phyloP scores from a whole-genome alignment of 2,329 filamentous ascomycete genomes.

The Zelopaecilomyces penicillatus region DNA sequence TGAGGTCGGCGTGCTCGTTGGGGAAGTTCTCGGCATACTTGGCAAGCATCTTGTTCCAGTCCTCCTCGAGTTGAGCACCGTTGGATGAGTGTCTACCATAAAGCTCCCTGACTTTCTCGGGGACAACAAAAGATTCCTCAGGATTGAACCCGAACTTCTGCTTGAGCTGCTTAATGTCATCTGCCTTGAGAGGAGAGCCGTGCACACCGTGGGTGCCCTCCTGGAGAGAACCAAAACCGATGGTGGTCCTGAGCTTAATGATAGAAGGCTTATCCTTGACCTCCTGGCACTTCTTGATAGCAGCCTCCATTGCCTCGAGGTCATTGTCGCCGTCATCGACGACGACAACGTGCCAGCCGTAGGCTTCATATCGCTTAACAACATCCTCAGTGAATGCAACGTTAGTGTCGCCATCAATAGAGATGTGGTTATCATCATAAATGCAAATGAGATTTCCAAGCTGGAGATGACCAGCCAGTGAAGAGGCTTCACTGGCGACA shows the following conservation, averaged over 20 bases:
- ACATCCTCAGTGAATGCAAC: slow-evolving; percentile 97
- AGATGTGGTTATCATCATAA: slow-evolving; percentile 99
- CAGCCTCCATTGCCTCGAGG: slow-evolving; percentile 77
- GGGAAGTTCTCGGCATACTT: slow-evolving; percentile 77
- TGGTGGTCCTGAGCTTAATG: slow-evolving; percentile 95
- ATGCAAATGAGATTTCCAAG: slow-evolving; percentile 94
- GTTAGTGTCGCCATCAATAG: slow-evolving; percentile 89
- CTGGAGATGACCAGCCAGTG: slow-evolving; percentile 90
- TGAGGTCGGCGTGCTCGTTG: slow-evolving; percentile 70
- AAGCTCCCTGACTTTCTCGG: slow-evolving; percentile 86
- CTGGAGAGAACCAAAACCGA: slow-evolving; percentile 88
- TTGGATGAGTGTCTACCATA: slow-evolving; percentile 79
- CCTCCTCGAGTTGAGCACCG: slow-evolving; percentile 81
- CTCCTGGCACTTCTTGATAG: slow-evolving; percentile 74
- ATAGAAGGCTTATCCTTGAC: slow-evolving; percentile 95
- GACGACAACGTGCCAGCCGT: slow-evolving; percentile 86
- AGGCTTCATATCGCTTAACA: slow-evolving; percentile 85
- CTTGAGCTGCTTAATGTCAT: slow-evolving; percentile 93
- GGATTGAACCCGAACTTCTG: slow-evolving; percentile 93
- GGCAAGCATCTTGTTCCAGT: slow-evolving; percentile 90
- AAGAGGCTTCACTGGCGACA: slow-evolving; percentile 86
- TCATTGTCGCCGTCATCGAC: slow-evolving; percentile 86
- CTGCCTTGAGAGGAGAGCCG: slow-evolving; percentile 89
- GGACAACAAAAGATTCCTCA: slow-evolving; percentile 83
- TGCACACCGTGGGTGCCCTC: slow-evolving; percentile 94